Evolutionary conservation across 1,284 basidiomycete genomes (phyloP).

Genomic region (Cryptococcus hybrid): DNA sequence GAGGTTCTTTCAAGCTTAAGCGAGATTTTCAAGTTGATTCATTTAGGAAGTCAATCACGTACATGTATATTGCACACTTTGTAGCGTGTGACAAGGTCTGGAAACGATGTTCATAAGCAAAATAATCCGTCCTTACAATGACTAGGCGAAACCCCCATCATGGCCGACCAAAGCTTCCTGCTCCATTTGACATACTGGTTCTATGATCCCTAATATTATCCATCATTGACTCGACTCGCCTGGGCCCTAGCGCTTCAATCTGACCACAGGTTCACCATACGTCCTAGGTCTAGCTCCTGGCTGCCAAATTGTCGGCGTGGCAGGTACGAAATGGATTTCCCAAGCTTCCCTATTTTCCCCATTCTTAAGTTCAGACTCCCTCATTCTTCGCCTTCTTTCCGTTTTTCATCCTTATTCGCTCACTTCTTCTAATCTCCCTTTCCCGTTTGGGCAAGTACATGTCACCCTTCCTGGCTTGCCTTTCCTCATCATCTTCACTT

Average conservation of each 20-base stretch:
- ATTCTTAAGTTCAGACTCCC: conserved; percentile 12
- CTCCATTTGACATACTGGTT: no score
- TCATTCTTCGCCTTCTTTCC: conserved; percentile 18
- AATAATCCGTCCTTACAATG: no score
- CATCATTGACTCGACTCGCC: no score
- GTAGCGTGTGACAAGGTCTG: no score
- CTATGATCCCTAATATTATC: no score
- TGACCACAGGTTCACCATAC: conserved; percentile 35
- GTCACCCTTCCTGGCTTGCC: conserved; percentile 19
- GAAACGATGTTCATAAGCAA: no score
- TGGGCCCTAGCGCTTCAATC: conserved; percentile 12
- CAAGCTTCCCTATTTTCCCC: conserved; percentile 22
- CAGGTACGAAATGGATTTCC: conserved; percentile 37
- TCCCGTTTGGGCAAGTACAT: conserved; percentile 35
- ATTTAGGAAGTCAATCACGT: no score
- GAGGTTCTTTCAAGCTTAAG: no score
- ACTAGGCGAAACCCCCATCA: no score
- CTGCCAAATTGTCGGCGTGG: conserved; percentile 36
- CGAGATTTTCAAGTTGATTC: no score
- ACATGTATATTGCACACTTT: no score
- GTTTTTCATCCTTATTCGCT: conserved; percentile 25
- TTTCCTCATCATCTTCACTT: conserved; percentile 20
- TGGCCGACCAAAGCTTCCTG: no score
- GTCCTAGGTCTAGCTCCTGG: conserved; percentile 33
- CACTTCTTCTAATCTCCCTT: conserved; percentile 21